A percentile compares a stretch with the other conserved stretches of the same genome.
phyloP scores from a whole-genome alignment of 768 basidiomycete species.

The Boletus sp. region DNA sequence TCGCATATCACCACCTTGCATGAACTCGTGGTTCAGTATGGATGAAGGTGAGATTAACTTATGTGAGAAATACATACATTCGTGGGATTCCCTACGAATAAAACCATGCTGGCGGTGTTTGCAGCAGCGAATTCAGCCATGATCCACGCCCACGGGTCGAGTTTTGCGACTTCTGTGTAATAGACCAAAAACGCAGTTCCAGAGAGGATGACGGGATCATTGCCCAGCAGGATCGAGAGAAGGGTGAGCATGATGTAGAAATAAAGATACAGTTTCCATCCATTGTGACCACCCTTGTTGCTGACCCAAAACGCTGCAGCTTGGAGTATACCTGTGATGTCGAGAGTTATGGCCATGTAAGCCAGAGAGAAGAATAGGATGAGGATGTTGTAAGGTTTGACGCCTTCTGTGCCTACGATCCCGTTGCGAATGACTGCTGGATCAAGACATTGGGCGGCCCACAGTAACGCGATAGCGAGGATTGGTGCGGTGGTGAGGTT shows the following conservation, averaged over 20 bases:
- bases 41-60: neutral
- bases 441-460: slow-evolving; percentile 55
- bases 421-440: slow-evolving; percentile 60
- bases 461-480: slow-evolving; percentile 48
- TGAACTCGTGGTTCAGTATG: neutral
- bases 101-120: slow-evolving; percentile 72
- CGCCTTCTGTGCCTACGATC: slow-evolving; percentile 74
- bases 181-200: slow-evolving; percentile 91
- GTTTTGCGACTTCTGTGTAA: slow-evolving; percentile 60
- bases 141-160: slow-evolving; percentile 63
- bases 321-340: slow-evolving; percentile 83
- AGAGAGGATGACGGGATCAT: slow-evolving; percentile 91
- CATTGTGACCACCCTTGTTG: slow-evolving; percentile 70
- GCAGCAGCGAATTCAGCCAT: slow-evolving; percentile 77
- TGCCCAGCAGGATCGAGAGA: slow-evolving; percentile 80
- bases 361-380: slow-evolving; percentile 90
- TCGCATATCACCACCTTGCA: slow-evolving; percentile 73
- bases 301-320: slow-evolving; percentile 89
- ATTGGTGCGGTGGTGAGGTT: slow-evolving; percentile 57
- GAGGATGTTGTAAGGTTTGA: slow-evolving; percentile 91
- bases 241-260: slow-evolving; percentile 83
- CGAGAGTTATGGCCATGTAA: slow-evolving; percentile 90
- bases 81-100: slow-evolving; percentile 89
- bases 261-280: slow-evolving; percentile 70
- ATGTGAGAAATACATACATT: slow-evolving; percentile 45